Evolutionary conservation across 2,329 filamentous ascomycete genomes (phyloP).

Genomic region (Zasmidium citrigriseum): DNA sequence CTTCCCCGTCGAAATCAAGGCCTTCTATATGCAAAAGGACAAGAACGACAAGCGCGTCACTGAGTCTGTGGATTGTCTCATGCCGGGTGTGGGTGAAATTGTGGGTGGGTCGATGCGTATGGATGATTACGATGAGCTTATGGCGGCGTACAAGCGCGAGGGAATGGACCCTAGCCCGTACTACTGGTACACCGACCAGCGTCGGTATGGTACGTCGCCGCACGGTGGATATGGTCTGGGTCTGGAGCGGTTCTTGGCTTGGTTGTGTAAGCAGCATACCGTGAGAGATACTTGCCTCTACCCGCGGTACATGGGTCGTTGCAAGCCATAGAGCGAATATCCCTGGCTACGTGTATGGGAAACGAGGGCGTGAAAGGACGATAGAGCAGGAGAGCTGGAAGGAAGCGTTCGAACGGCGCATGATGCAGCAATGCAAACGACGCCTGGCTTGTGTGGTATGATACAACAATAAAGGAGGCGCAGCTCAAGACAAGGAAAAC

Average conservation of each 20-base stretch:
- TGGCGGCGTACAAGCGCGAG: slow-evolving; percentile 84
- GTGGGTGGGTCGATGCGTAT: slow-evolving; percentile 84
- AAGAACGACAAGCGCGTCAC: slow-evolving; percentile 77
- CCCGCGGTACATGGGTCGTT: slow-evolving; percentile 77
- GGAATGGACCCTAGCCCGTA: slow-evolving; percentile 82
- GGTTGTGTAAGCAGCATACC: slow-evolving; percentile 67
- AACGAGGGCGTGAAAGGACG: too few relatives aligned
- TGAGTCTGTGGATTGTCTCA: slow-evolving; percentile 81
- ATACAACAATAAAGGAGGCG: slow-evolving; percentile 8
- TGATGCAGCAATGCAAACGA: not conserved
- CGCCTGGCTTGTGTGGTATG: slow-evolving; percentile 9
- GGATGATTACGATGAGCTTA: slow-evolving; percentile 83
- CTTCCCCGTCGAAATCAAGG: slow-evolving; percentile 96
- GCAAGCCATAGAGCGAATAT: slow-evolving; percentile 61
- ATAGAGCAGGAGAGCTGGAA: not conserved
- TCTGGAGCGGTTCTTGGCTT: slow-evolving; percentile 75
- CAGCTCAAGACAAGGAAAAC: not conserved
- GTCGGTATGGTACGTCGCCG: slow-evolving; percentile 82
- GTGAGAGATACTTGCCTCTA: slow-evolving; percentile 73
- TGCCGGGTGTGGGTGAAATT: slow-evolving; percentile 97
- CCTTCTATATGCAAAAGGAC: slow-evolving; percentile 98
- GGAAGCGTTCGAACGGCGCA: not conserved
- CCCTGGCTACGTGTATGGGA: not conserved
- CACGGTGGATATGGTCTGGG: slow-evolving; percentile 94
- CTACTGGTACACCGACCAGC: slow-evolving; percentile 91